Conservation (phyloP, 1,284 basidiomycete genomes). For the Cutaneotrichosporon cyanovorans region DNA sequence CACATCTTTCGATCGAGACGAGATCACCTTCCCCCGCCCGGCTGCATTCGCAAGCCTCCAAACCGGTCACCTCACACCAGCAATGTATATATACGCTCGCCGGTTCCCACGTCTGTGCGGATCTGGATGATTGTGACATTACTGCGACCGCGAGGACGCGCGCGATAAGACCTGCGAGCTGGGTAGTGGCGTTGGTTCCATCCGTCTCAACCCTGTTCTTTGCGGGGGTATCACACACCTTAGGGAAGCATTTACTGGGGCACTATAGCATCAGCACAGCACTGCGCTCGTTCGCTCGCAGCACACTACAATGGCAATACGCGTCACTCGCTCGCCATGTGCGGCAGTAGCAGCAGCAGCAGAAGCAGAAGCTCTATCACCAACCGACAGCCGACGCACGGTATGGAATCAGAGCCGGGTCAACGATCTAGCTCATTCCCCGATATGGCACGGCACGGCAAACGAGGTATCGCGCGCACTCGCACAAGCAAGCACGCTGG, state of each 20-base stretch:
- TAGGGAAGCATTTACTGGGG: no score
- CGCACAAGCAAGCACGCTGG: no score
- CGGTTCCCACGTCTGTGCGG: slow-evolving; percentile 14
- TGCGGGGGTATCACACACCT: no score
- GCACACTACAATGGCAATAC: no score
- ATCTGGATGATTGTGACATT: slow-evolving; percentile 7
- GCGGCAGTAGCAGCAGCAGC: no score
- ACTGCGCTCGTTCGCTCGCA: no score
- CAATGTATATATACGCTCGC: slow-evolving; percentile 4
- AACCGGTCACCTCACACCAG: slow-evolving; percentile 4
- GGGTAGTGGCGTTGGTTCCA: slow-evolving; percentile 27
- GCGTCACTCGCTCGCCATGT: no score
- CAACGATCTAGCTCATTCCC: slow-evolving; percentile 6
- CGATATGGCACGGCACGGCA: background rate
- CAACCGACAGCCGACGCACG: background rate
- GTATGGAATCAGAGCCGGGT: slow-evolving; percentile 1
- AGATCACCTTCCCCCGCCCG: slow-evolving; percentile 23
- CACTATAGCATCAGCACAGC: no score
- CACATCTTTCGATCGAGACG: background rate
- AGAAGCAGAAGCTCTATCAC: no score
- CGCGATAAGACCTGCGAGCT: slow-evolving; percentile 16
- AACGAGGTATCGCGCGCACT: no score
- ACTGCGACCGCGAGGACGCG: slow-evolving; percentile 14
- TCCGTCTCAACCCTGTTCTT: no score
- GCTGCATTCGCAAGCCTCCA: slow-evolving; percentile 21